Percentiles rank a stretch among this genome's conserved stretches.
These are phyloP conservation scores for Climacium dendroides DNA, from an alignment of 225 moss, liverwort and hornwort genomes.

Conservation along the genomic window DNA sequence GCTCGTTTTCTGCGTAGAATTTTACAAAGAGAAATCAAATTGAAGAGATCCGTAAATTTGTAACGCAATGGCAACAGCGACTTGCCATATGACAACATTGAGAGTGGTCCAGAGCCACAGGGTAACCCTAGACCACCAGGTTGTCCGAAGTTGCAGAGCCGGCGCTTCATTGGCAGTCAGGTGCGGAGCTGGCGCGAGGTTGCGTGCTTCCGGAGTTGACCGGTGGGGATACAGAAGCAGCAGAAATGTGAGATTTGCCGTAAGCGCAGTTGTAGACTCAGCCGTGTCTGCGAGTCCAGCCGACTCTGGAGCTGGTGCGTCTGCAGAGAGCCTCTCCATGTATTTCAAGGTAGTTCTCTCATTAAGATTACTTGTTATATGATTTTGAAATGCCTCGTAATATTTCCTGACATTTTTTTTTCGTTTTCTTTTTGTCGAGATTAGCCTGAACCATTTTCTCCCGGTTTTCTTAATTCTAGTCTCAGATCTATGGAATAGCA, in stretches of 20 bases:
- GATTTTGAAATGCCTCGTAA: not conserved
- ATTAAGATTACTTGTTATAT: not conserved
- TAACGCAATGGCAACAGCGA: constrained; percentile 14
- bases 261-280: constrained; percentile 21
- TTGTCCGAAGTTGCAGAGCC: not conserved
- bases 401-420: not conserved
- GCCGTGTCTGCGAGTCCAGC: constrained; percentile 28
- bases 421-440: not conserved
- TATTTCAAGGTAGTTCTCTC: constrained; percentile 61
- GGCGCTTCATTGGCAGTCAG: not conserved
- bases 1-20: not conserved
- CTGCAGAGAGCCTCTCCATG: constrained; percentile 58
- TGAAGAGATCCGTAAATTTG: not conserved
- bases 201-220: not conserved
- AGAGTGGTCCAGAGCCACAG: not conserved
- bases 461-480: not conserved
- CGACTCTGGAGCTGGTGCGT: constrained; percentile 2
- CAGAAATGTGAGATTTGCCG: not conserved
- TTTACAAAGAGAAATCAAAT: not conserved
- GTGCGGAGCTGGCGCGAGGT: not conserved
- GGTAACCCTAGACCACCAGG: constrained; percentile 3
- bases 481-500: not conserved
- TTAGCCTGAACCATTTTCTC: not conserved
- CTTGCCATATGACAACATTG: constrained; percentile 3
- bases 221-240: not conserved